Conservation (phyloP, 345 rosid genomes). For the Populus nigra region DNA sequence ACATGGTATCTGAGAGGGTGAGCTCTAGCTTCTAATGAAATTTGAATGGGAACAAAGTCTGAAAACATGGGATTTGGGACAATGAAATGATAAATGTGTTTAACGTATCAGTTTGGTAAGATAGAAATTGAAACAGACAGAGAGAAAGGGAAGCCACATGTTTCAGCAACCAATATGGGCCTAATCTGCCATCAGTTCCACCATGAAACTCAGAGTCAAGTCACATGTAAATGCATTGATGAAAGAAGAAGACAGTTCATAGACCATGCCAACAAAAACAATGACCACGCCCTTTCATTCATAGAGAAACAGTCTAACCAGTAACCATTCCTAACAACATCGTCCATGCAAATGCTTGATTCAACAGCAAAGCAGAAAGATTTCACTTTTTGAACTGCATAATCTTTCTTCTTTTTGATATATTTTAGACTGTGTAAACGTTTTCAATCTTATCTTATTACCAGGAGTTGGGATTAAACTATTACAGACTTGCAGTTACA, state of each 20-base stretch:
- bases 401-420: neutral
- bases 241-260: neutral
- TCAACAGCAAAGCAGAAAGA: neutral
- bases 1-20: neutral
- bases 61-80: neutral
- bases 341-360: neutral
- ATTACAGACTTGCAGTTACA: neutral
- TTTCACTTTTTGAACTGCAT: neutral
- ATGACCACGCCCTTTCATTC: neutral
- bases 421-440: no score
- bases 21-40: no score
- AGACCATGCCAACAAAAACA: neutral
- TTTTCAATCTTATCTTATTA: no score
- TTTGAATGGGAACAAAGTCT: no score
- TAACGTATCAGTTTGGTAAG: neutral
- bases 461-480: no score
- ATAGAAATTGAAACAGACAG: neutral
- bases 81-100: neutral
- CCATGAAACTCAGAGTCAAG: neutral
- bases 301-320: neutral
- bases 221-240: constrained; percentile 1
- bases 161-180: neutral
- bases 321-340: neutral
- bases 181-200: neutral
- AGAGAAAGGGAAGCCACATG: neutral